Conservation (phyloP, 805 yeast genomes). For the Hanseniaspora thailandica region DNA sequence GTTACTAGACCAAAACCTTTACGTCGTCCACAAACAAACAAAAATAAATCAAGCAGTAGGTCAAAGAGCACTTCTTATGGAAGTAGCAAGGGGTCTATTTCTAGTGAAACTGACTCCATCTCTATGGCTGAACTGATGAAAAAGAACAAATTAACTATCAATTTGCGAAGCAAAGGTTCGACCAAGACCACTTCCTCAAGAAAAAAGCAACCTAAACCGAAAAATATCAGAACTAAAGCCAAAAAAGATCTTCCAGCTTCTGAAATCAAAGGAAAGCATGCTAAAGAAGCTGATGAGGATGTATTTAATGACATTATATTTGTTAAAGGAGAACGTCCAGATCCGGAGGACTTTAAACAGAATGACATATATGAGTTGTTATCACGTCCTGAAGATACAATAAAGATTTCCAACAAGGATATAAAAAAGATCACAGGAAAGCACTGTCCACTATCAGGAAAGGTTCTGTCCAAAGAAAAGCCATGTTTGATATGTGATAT, state of each 20-base stretch:
- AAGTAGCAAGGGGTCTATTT: neutral
- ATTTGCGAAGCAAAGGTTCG: neutral
- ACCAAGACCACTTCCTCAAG: neutral
- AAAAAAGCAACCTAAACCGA: neutral
- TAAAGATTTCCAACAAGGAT: neutral
- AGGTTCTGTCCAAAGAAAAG: neutral
- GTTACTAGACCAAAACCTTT: neutral
- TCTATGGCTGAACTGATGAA: neutral
- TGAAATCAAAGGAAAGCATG: too few relatives aligned
- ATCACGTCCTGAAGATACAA: neutral
- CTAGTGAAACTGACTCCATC: neutral
- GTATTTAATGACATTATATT: neutral
- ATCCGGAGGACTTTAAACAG: neutral
- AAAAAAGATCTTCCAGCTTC: neutral
- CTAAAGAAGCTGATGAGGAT: neutral
- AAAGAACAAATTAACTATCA: neutral
- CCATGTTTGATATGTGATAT: slow-evolving; percentile 6
- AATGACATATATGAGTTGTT: neutral
- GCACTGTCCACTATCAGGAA: neutral
- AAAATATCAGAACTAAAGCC: neutral
- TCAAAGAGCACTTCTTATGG: neutral
- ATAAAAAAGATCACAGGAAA: neutral
- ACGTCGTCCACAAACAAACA: too few relatives aligned
- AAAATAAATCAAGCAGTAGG: neutral
- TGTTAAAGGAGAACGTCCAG: slow-evolving; percentile 5